Conservation (phyloP, 495 filamentous ascomycete species). For the Penicillium tannophilum region DNA sequence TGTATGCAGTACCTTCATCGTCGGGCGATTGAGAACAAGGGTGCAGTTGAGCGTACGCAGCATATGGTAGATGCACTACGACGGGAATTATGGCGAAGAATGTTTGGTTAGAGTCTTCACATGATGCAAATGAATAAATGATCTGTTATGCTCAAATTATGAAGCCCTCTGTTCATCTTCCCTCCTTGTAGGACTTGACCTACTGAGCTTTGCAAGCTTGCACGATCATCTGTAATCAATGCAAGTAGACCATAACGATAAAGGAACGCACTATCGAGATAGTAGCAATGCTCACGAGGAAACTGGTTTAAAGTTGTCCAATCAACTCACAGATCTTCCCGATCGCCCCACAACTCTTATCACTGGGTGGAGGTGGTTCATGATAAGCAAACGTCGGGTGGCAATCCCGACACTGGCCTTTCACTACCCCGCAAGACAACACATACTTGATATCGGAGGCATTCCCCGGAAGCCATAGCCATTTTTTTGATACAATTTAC, state of each 20-base stretch:
- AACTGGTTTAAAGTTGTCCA: background rate
- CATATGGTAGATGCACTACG: conserved; percentile 32
- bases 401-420: conserved; percentile 14
- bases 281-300: background rate
- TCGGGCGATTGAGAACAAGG: conserved; percentile 40
- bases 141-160: background rate
- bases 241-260: no score
- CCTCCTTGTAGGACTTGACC: background rate
- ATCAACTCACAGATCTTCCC: background rate
- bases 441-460: conserved; percentile 21
- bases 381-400: conserved; percentile 26
- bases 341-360: conserved; percentile 5
- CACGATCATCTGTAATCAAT: no score
- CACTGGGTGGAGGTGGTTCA: conserved; percentile 3
- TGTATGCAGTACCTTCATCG: conserved; percentile 42
- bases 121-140: background rate
- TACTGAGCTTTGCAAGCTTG: background rate
- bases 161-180: background rate
- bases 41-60: conserved; percentile 34
- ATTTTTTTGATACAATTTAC: conserved; percentile 1
- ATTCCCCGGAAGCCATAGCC: conserved; percentile 9
- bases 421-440: conserved; percentile 16
- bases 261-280: background rate
- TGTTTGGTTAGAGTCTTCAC: conserved; percentile 25
- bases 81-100: conserved; percentile 41